Base-by-base conservation (phyloP, 805 yeast species). In the Priceomyces melissophilus region DNA sequence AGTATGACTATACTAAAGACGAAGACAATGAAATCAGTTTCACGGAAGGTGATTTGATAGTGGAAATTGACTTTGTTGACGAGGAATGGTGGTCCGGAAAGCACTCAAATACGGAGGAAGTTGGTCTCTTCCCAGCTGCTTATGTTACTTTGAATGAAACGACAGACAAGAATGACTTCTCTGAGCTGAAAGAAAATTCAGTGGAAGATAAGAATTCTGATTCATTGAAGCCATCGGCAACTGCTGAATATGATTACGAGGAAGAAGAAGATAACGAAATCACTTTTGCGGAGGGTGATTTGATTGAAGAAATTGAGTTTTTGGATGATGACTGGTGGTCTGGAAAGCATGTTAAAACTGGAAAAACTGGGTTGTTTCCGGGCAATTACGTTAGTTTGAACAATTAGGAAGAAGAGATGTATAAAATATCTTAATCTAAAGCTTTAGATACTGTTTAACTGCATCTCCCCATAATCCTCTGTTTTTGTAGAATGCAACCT, bases 251-350 rank as follows among this genome's bases (percentile, higher is more conserved):
- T 59, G 86, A 82, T 52, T 90, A 91, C 60, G 96, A 84, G 38
- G 96, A 95, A 26, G 83, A 83, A 20, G 99, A 93, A 65, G 96
- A 84, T 48, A 93, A 90, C 57, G 99, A 93, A 66, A 72, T 93
- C 44, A 76, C 80, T 2, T 93, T 93, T 61, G 76, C 70, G 16
- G 96, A 87, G 58, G 95, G 91, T 39, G 98, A 88, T 51, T 55
- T 73, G 44, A 88, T 93, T 47, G 69, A 79, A 13, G 85, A 88
- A 44, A 84, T 93, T 47, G 95, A 89, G 52, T 85, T 87, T 61
- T 84, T 87, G 12, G 96, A 89, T 53, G 96, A 87, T 35, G 96
- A 87, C 59, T 93, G 99, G 99, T 93, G 98, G 98, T 73, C 84
- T 40, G 99, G 99, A 38, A 81, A 78, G 46, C 73, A 82, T 52